phyloP scores from a whole-genome alignment of 1,139 yeast species.

The Yamadazyma spencermartinsiae region DNA sequence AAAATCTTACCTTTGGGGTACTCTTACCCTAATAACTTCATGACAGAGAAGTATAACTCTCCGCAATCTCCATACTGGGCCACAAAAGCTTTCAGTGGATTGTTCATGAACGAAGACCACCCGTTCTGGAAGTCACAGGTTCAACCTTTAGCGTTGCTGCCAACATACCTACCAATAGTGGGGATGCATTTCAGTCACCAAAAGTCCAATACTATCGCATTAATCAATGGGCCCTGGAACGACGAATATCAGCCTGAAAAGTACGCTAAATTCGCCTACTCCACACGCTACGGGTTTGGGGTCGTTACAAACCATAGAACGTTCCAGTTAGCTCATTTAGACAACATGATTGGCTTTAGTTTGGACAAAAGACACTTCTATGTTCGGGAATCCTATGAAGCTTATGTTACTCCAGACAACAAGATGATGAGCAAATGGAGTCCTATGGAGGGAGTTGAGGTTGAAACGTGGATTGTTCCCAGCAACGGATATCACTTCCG shows the following conservation, averaged over 20 bases:
- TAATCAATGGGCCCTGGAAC: conserved; percentile 26
- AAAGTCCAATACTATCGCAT: conserved; percentile 21
- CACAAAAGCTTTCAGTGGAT: conserved; percentile 23
- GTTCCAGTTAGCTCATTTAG: conserved; percentile 19
- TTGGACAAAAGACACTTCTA: conserved; percentile 10
- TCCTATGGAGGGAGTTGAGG: conserved; percentile 21
- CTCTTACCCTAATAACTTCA: conserved; percentile 24
- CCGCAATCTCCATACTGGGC: conserved; percentile 32
- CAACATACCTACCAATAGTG: conserved; percentile 6
- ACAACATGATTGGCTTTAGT: conserved; percentile 19
- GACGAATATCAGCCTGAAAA: conserved; percentile 21
- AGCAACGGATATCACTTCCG: conserved; percentile 21
- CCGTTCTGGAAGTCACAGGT: conserved; percentile 19
- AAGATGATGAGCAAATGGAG: conserved; percentile 21
- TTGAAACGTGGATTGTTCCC: conserved; percentile 24
- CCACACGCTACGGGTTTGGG: conserved; percentile 27
- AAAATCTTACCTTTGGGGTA: conserved; percentile 25
- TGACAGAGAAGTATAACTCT: conserved; percentile 27
- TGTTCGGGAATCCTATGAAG: conserved; percentile 11
- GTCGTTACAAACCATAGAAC: conserved; percentile 17
- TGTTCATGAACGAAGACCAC: conserved; percentile 15
- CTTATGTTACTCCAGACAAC: conserved; percentile 13
- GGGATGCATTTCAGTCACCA: conserved; percentile 22
- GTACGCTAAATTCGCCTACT: conserved; percentile 29
- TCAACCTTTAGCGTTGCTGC: conserved; percentile 9